Percentiles rank a stretch among this genome's conserved stretches.
These are phyloP conservation scores for Neopestalotiopsis clavispora DNA, from an alignment of 2,329 filamentous ascomycete genomes.

Conservation along the genomic window DNA sequence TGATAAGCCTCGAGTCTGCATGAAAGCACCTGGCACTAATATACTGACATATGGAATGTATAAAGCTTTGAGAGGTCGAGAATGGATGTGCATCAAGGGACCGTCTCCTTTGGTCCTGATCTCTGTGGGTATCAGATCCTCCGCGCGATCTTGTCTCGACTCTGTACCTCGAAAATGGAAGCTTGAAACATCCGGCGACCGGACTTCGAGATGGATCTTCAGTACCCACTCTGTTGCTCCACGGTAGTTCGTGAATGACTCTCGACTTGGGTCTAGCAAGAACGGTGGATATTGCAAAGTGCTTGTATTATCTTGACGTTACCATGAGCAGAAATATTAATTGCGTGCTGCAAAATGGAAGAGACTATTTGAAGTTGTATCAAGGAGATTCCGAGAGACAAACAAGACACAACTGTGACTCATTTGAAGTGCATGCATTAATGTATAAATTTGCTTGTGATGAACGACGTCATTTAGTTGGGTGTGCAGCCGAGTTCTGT, in stretches of 20 bases:
- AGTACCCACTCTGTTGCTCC: not conserved
- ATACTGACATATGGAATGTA: not conserved
- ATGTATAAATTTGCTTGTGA: conserved; percentile 2
- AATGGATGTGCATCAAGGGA: not conserved
- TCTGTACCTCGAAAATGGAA: not conserved
- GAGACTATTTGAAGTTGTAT: not conserved
- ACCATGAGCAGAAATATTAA: no score
- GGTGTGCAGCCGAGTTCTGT: not conserved
- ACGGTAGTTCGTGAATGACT: not conserved
- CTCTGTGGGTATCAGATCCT: not conserved
- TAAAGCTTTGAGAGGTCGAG: not conserved
- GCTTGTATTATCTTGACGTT: no score
- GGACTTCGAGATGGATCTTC: conserved; percentile 1
- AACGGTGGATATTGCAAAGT: no score
- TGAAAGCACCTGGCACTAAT: not conserved
- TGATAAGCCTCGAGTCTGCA: not conserved
- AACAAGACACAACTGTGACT: not conserved
- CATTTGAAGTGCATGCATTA: not conserved
- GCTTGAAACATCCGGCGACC: conserved; percentile 1
- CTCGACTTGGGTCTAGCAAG: not conserved
- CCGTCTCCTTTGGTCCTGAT: not conserved
- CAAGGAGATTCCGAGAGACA: not conserved
- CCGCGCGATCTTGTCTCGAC: not conserved
- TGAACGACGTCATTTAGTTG: conserved; percentile 4
- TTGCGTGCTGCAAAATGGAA: not conserved